Conservation (phyloP, 495 filamentous ascomycete genomes). For the Echria macrotheca region DNA sequence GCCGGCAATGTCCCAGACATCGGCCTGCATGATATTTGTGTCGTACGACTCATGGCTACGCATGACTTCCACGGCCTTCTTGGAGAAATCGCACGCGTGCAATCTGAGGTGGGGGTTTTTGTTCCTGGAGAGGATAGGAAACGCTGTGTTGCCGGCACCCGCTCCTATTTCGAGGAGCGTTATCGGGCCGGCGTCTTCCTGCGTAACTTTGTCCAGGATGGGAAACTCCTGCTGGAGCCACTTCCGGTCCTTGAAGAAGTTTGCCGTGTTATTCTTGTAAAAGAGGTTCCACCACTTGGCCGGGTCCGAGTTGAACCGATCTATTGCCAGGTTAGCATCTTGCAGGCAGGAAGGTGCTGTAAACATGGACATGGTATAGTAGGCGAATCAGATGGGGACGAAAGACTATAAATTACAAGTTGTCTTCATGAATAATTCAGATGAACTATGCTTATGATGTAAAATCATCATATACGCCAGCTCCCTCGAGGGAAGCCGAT, state of each 20-base stretch:
- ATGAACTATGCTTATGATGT: conserved; percentile 56
- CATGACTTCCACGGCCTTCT: conserved; percentile 85
- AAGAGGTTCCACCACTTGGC: conserved; percentile 96
- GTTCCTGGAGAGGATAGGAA: conserved; percentile 77
- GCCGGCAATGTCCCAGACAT: conserved; percentile 84
- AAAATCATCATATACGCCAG: conserved; percentile 49
- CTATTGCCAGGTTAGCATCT: conserved; percentile 36
- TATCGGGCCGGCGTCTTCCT: conserved; percentile 52
- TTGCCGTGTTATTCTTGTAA: conserved; percentile 88
- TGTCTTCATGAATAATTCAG: conserved; percentile 52
- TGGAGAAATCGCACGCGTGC: conserved; percentile 91
- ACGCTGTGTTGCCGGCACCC: conserved; percentile 93
- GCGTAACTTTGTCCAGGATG: conserved; percentile 63
- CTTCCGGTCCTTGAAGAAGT: conserved; percentile 98
- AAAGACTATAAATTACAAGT: conserved; percentile 50
- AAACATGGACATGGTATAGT: no score
- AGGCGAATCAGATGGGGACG: conserved; percentile 55
- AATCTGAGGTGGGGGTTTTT: conserved; percentile 71
- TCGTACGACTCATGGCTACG: conserved; percentile 60
- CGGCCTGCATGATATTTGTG: conserved; percentile 63
- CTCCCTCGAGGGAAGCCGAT: background rate
- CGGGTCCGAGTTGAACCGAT: conserved; percentile 79
- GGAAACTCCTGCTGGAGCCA: conserved; percentile 96
- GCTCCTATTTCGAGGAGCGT: conserved; percentile 86
- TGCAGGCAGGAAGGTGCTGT: no score